Percentiles rank a stretch among this genome's conserved stretches.
Conservation (phyloP, 2,329 filamentous ascomycete genomes). For the Thelonectria olida region DNA sequence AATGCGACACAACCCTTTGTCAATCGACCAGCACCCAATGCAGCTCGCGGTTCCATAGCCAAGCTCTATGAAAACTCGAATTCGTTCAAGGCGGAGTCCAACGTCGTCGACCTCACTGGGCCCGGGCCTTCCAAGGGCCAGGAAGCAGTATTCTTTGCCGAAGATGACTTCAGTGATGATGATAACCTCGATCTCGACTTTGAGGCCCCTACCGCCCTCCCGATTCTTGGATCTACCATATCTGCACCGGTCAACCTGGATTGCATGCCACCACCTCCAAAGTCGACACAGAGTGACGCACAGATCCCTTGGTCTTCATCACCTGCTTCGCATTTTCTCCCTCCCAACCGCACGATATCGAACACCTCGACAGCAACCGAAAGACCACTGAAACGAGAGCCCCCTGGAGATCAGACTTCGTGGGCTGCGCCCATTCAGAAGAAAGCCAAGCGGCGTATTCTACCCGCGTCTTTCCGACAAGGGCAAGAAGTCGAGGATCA, state of each 20-base stretch:
- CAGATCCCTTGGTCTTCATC: constrained; percentile 79
- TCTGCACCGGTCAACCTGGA: constrained; percentile 36
- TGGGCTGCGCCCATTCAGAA: constrained; percentile 38
- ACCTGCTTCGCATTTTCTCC: constrained; percentile 58
- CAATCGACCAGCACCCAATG: constrained; percentile 17
- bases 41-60: constrained; percentile 43
- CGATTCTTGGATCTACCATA: constrained; percentile 41
- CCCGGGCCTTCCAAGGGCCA: constrained; percentile 41
- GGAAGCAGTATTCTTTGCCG: constrained; percentile 68
- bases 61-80: constrained; percentile 56
- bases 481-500: constrained; percentile 44
- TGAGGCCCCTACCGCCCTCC: constrained; percentile 66
- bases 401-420: constrained; percentile 44
- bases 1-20: constrained; percentile 43
- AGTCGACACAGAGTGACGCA: constrained; percentile 38
- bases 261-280: constrained; percentile 40
- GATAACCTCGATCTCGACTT: constrained; percentile 77
- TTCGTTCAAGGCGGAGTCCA: constrained; percentile 53
- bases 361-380: constrained; percentile 31
- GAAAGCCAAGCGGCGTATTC: constrained; percentile 67
- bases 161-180: constrained; percentile 90
- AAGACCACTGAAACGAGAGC: constrained; percentile 54
- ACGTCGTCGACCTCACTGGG: constrained; percentile 47
- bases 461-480: constrained; percentile 62
- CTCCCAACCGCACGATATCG: constrained; percentile 42